These are phyloP conservation scores for Mucor plumbeus DNA, from an alignment of 371 early-diverging fungal species.

Conservation along the genomic window DNA sequence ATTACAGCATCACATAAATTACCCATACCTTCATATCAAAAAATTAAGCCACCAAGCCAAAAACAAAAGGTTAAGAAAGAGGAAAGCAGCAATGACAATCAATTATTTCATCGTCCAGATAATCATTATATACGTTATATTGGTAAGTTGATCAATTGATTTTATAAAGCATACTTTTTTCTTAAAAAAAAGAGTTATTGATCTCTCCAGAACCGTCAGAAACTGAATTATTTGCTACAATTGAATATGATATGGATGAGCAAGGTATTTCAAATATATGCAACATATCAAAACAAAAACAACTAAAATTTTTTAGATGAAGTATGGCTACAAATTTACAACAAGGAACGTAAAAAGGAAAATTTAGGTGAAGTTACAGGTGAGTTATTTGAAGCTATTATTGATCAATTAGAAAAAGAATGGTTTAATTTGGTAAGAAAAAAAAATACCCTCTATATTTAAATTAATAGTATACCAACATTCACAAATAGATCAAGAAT, in stretches of 20 bases:
- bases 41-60: background rate
- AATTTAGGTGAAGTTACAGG: conserved; percentile 58
- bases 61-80: conserved; percentile 5
- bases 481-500: conserved; percentile 37
- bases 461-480: background rate
- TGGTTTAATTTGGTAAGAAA: conserved; percentile 88
- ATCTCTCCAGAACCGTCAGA: conserved; percentile 76
- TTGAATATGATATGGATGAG: conserved; percentile 98
- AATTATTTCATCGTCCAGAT: conserved; percentile 49
- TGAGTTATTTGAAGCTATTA: conserved; percentile 83
- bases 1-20: conserved; percentile 5
- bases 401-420: conserved; percentile 95
- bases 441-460: background rate
- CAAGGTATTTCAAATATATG: conserved; percentile 67
- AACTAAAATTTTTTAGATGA: conserved; percentile 43
- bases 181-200: conserved; percentile 5
- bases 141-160: conserved; percentile 30
- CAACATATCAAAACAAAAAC: background rate
- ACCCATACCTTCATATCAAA: conserved; percentile 14
- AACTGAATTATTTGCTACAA: conserved; percentile 72
- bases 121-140: conserved; percentile 65
- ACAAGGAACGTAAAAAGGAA: conserved; percentile 66
- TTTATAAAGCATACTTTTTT: background rate
- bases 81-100: background rate
- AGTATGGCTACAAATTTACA: conserved; percentile 77